Evolutionary conservation across 2,329 filamentous ascomycete species (phyloP).

Genomic region (Teratosphaeria zuluensis): DNA sequence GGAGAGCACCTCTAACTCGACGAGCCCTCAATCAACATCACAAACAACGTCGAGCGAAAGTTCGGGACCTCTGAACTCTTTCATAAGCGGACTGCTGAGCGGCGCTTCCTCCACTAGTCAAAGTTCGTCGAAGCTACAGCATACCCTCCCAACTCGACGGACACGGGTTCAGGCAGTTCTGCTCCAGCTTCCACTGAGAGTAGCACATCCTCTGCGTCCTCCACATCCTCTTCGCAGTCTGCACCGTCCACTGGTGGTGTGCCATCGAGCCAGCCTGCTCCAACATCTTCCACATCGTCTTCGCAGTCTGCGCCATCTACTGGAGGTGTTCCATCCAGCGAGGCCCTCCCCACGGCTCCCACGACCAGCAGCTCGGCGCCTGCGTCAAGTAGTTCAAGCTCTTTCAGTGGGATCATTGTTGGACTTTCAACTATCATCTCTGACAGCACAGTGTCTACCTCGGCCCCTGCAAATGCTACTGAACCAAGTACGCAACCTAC

Average conservation of each 20-base stretch:
- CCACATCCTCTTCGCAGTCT: background rate
- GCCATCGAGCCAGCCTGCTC: background rate
- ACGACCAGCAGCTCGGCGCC: constrained; percentile 2
- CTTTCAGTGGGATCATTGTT: constrained; percentile 20
- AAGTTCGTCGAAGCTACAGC: background rate
- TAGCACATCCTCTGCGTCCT: background rate
- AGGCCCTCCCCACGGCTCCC: constrained; percentile 1
- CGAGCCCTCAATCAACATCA: background rate
- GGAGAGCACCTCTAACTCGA: background rate
- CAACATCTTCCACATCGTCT: background rate
- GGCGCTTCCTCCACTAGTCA: background rate
- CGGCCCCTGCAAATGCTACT: background rate
- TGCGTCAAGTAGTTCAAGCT: constrained; percentile 1
- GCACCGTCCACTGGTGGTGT: background rate
- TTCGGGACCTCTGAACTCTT: background rate
- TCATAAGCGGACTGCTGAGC: background rate
- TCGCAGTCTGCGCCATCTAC: background rate
- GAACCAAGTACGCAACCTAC: background rate
- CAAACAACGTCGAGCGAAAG: background rate
- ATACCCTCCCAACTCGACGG: background rate
- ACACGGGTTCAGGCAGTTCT: background rate
- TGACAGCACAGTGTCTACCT: background rate
- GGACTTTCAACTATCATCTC: constrained; percentile 21
- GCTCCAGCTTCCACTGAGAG: background rate
- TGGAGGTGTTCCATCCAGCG: background rate